Conservation (phyloP, 352 stramenopile genomes). For the Stramenopiles sp. region DNA sequence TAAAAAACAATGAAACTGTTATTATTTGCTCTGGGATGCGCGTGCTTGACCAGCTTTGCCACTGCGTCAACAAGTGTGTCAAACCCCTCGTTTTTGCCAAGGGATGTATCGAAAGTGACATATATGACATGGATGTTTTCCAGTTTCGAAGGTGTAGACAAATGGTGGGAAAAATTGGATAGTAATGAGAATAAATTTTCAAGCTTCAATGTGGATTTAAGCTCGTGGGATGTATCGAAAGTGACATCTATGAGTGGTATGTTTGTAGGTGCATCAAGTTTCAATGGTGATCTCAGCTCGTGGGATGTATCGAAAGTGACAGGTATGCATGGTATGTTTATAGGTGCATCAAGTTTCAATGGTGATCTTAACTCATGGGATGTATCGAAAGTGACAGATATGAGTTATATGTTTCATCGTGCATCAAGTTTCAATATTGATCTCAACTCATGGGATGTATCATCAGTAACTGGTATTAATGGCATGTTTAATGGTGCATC, state of each 20-base stretch:
- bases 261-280: constrained; percentile 18
- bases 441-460: constrained; percentile 14
- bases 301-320: constrained; percentile 18
- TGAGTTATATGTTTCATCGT: constrained; percentile 18
- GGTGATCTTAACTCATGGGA: constrained; percentile 15
- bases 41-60: too few relatives aligned
- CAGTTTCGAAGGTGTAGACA: too few relatives aligned
- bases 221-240: constrained; percentile 14
- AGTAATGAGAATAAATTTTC: constrained; percentile 14
- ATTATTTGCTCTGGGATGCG: too few relatives aligned
- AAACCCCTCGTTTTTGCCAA: too few relatives aligned
- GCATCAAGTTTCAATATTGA: constrained; percentile 20
- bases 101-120: too few relatives aligned
- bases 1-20: too few relatives aligned
- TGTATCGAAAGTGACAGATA: constrained; percentile 15
- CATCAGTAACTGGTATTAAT: constrained; percentile 15
- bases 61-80: too few relatives aligned
- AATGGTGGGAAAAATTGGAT: too few relatives aligned
- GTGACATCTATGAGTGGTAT: constrained; percentile 17
- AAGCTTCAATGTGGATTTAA: constrained; percentile 16
- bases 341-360: constrained; percentile 14
- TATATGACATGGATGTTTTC: too few relatives aligned
- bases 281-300: constrained; percentile 17
- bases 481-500: constrained; percentile 14
- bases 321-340: constrained; percentile 19